Percentiles rank a stretch among this genome's conserved stretches.
phyloP scores from a whole-genome alignment of 306 rosid species.

The Oemleria cerasiformis region DNA sequence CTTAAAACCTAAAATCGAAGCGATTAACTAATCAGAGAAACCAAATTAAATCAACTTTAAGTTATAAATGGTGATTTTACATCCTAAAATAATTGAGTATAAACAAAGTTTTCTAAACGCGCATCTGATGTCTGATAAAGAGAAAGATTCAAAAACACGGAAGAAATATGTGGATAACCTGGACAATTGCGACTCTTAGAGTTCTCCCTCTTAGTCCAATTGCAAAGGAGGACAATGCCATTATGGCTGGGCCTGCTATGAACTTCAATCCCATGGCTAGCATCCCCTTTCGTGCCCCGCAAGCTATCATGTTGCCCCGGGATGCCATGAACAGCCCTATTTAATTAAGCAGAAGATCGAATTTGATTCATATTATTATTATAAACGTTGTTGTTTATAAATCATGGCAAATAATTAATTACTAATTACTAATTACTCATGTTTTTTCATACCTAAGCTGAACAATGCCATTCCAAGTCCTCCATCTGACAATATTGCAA shows the following conservation, averaged over 20 bases:
- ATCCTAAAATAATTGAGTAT: no score
- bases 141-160: not conserved
- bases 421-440: not conserved
- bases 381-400: no score
- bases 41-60: no score
- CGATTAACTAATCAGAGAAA: no score
- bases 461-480: constrained; percentile 98
- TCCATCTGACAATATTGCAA: constrained; percentile 61
- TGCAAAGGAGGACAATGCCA: constrained; percentile 66
- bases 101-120: no score
- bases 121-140: no score
- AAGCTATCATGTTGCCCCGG: constrained; percentile 55
- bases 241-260: constrained; percentile 75
- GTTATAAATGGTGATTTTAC: no score
- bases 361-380: not conserved
- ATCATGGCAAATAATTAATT: no score
- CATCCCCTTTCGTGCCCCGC: constrained; percentile 59
- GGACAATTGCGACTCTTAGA: constrained; percentile 74
- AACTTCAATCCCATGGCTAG: constrained; percentile 74
- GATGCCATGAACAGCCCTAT: constrained; percentile 81
- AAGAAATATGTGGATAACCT: constrained; percentile 37
- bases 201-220: constrained; percentile 56
- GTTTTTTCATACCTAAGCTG: constrained; percentile 76
- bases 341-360: not conserved
- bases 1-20: no score